Evolutionary conservation across 176 grass and related monocot species (phyloP).

Genomic region (Ampelocalamus luodianensis): DNA sequence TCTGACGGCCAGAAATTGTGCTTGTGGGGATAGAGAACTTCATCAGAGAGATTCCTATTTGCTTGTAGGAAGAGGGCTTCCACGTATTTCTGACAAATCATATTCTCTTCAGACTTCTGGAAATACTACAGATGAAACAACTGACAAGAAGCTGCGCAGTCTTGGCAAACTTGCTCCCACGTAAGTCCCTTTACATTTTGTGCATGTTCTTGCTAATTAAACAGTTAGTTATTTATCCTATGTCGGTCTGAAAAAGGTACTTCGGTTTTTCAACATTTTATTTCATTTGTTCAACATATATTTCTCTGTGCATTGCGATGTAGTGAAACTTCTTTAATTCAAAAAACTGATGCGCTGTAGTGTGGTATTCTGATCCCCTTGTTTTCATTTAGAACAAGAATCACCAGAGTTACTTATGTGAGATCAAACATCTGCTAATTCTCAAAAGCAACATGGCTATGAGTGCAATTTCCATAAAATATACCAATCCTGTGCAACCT

Average conservation of each 20-base stretch:
- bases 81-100: slow-evolving; percentile 55
- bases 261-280: background rate
- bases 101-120: slow-evolving; percentile 83
- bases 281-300: background rate
- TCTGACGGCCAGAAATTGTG: slow-evolving; percentile 69
- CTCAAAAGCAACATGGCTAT: background rate
- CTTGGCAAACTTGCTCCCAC: slow-evolving; percentile 97
- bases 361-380: background rate
- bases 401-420: background rate
- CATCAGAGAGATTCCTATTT: slow-evolving; percentile 78
- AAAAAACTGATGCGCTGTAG: background rate
- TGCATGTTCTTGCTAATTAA: background rate
- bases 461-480: background rate
- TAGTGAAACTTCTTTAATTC: background rate
- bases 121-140: slow-evolving; percentile 73
- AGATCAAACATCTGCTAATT: background rate
- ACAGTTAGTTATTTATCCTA: background rate
- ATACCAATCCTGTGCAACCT: background rate
- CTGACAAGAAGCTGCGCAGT: slow-evolving; percentile 63
- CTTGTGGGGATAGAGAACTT: slow-evolving; percentile 85
- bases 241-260: background rate
- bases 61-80: slow-evolving; percentile 79
- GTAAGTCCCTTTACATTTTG: slow-evolving; percentile 60
- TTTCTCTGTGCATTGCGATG: background rate
- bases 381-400: background rate